Base-by-base conservation (phyloP, 106 monocot species). In the Gastrodia elata region DNA sequence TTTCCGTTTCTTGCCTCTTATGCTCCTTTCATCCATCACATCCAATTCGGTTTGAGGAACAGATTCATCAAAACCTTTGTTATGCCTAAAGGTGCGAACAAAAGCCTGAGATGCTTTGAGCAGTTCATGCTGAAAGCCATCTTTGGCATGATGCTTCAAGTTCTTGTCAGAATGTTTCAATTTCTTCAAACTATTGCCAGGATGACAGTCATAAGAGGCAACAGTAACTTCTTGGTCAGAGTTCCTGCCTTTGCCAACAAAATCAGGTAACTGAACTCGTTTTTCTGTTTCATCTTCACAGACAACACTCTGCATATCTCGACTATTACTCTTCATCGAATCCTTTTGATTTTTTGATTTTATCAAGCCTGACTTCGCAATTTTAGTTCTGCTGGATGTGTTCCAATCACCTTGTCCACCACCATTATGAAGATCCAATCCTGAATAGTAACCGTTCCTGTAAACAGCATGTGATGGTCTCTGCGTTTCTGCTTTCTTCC, bases 261-360 rank as follows among this genome's bases (percentile, higher is more conserved):
- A 74, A 30, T 41, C 43, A 25, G 75, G 65, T 5, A 43, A 11
- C 42, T 28, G 76, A 52, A 7, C 34, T 59, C 49, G 33, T 22
- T n/a, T 71, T 18, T 68, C 73, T 13, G 24, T 32, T 16, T 77
- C 78, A 43, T 73, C 79, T 61, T 71, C 76, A 35, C 27, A 42
- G 46, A 65, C 72, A 20, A n/a, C 70, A 57, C 14, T 20, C 32
- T 38, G 68, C 20, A 65, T 41, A 9, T 36, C 70, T 42, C 39
- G 40, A 30, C 46, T 76, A 76, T 71, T 35, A 37, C 39, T 73
- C 77, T 64, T 75, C 35, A 43, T 11, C 4, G 79, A 15, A 32
- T 83, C 49, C 27, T 86, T 81, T 22, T 78, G 25, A 28, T 59
- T 84, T 67, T 82, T 87, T 65, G 67, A 32, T 72, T 86, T 84